Evolutionary conservation across 2,329 filamentous ascomycete species (phyloP).

Genomic region (Penicillium sp.): DNA sequence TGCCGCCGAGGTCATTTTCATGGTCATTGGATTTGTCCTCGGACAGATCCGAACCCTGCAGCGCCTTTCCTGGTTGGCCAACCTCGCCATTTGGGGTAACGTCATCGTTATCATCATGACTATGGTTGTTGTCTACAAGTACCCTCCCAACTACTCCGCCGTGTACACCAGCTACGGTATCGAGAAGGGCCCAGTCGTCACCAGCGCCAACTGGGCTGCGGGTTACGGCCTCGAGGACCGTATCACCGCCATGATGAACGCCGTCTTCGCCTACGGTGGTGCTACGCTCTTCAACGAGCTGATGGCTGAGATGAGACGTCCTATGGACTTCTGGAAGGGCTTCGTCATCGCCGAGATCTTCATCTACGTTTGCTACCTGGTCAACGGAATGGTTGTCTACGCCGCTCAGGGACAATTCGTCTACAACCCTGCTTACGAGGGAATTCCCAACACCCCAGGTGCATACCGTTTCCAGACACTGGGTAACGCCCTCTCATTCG

Average conservation of each 20-base stretch:
- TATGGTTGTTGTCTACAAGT: constrained; percentile 55
- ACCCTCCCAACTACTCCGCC: constrained; percentile 49
- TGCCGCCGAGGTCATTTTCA: constrained; percentile 54
- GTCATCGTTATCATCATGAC: constrained; percentile 56
- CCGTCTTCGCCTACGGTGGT: constrained; percentile 32
- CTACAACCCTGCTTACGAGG: constrained; percentile 41
- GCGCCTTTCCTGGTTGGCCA: constrained; percentile 43
- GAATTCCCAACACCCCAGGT: constrained; percentile 8
- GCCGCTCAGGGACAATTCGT: constrained; percentile 51
- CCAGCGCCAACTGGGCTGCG: constrained; percentile 18
- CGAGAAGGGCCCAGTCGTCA: constrained; percentile 44
- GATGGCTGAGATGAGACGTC: constrained; percentile 35
- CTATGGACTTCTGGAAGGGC: constrained; percentile 38
- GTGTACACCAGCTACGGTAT: constrained; percentile 16
- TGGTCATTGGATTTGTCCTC: constrained; percentile 53
- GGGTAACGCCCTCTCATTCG: constrained; percentile 16
- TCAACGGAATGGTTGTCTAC: constrained; percentile 33
- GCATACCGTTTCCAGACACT: constrained; percentile 16
- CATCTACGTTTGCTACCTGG: constrained; percentile 38
- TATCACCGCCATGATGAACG: constrained; percentile 30
- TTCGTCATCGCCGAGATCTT: constrained; percentile 35
- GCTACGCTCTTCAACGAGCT: constrained; percentile 32
- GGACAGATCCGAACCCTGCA: constrained; percentile 58
- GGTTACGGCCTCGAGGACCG: constrained; percentile 7
- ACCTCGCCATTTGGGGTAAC: constrained; percentile 58